Percentiles rank a stretch among this genome's conserved stretches.
These are phyloP conservation scores for Lasiosphaeris hirsuta DNA, from an alignment of 495 filamentous ascomycete genomes.

Conservation along the genomic window DNA sequence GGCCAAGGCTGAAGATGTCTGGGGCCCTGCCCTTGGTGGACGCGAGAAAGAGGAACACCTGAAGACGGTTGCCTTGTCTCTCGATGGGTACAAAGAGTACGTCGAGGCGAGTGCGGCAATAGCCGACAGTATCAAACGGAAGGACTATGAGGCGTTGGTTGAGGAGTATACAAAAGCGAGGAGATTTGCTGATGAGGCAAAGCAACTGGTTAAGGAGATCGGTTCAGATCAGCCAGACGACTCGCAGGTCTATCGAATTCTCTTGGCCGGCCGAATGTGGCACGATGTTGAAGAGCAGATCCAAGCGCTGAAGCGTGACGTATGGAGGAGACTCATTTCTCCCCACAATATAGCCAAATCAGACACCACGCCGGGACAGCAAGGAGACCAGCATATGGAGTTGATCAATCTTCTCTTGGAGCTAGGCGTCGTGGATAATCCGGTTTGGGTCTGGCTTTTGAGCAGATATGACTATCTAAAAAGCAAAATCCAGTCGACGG, in stretches of 20 bases:
- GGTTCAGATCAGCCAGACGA: slow-evolving; percentile 56
- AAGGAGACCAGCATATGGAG: slow-evolving; percentile 81
- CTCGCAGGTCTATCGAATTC: slow-evolving; percentile 73
- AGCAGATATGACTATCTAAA: slow-evolving; percentile 87
- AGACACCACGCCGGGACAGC: slow-evolving; percentile 40
- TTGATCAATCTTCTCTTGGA: slow-evolving; percentile 83
- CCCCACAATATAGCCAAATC: slow-evolving; percentile 46
- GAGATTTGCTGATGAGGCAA: slow-evolving; percentile 69
- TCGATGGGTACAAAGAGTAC: slow-evolving; percentile 75
- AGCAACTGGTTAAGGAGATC: slow-evolving; percentile 54
- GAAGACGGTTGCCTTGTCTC: slow-evolving; percentile 64
- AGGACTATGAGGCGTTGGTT: slow-evolving; percentile 81
- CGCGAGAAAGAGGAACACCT: slow-evolving; percentile 86
- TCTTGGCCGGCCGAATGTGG: slow-evolving; percentile 94
- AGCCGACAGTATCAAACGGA: slow-evolving; percentile 79
- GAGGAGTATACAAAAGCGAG: slow-evolving; percentile 81
- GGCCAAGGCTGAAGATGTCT: slow-evolving; percentile 92
- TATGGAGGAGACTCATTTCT: slow-evolving; percentile 74
- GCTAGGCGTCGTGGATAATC: slow-evolving; percentile 90
- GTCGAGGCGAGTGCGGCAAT: slow-evolving; percentile 77
- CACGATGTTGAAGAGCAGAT: slow-evolving; percentile 82
- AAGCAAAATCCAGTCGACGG: slow-evolving; percentile 70
- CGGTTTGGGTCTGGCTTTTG: slow-evolving; percentile 90
- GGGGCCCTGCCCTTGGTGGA: slow-evolving; percentile 90
- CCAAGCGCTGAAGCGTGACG: slow-evolving; percentile 77